Base-by-base conservation (phyloP, 2,329 filamentous ascomycete genomes). In the Cladosporium velox region DNA sequence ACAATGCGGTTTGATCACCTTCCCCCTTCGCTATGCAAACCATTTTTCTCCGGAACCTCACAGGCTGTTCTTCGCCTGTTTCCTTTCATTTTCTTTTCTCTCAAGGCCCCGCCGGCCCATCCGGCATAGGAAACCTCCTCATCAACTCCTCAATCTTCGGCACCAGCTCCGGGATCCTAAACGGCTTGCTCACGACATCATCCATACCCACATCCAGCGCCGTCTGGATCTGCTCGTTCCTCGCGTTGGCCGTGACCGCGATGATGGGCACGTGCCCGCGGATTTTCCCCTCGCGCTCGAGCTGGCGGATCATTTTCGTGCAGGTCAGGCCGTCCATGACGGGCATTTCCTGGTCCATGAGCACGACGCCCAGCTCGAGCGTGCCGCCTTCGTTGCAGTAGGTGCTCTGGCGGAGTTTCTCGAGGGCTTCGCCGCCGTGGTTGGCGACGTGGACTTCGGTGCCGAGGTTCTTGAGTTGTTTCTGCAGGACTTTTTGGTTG, bases 271-370 rank as follows among this genome's bases (percentile, higher is more conserved):
- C 86, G 72, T 91, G 90, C 59, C 82, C 80, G 21, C 84, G 81
- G 59, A 91, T 84, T 35, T 83, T 85, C 24, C 87, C 87, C 63
- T 86, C 82, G 59, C 79, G 79, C 75, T 93, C 90, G 21, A 91
- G 80, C 67, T 89, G 84, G 21, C 91, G 85, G 63, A 94, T 92
- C 67, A 82, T 85, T 51, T 84, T 83, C 14, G 90, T 88, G 69
- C 90, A 92, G 2, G 89, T 90, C 77, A 91, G 86, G 41, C 91
- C 91, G 72, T 93, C 90, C 70, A 70, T 68, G 52, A 92, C 84
- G 1, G 91, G 91, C 91, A 93, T 93, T 73, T 93, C 90, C 58
- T 92, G 82, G 73, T 93, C 91, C 90, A 93, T 92, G 6, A 93
- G 77, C 14, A 93, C 88, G 55, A 92, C 74, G 34, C 72, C 74